Conservation (phyloP, 441 rosid species). For the Omphalea diandra region DNA sequence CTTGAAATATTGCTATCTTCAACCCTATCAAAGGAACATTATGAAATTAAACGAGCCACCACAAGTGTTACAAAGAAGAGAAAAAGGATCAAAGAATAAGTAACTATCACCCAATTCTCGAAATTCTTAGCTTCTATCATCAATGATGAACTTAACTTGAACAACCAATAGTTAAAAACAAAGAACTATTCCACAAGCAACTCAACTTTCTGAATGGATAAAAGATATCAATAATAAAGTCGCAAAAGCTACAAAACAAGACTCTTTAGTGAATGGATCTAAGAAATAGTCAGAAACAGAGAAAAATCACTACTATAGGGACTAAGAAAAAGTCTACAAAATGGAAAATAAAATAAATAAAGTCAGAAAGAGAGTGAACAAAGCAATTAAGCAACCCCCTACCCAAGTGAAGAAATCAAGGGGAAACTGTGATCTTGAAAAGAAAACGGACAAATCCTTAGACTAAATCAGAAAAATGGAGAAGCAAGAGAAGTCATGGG, state of each 20-base stretch:
- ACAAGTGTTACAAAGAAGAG: not conserved
- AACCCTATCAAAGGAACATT: not conserved
- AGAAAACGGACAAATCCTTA: not conserved
- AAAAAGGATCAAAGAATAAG: not conserved
- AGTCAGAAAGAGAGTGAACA: not conserved
- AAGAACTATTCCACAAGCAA: constrained; percentile 2
- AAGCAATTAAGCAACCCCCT: not conserved
- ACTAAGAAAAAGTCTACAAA: not conserved
- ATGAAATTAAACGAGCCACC: not conserved
- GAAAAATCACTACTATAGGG: not conserved
- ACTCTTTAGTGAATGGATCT: not conserved
- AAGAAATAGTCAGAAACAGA: not conserved
- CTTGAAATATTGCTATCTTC: not conserved
- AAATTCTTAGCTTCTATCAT: not conserved
- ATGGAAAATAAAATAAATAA: not conserved
- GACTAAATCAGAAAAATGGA: not conserved
- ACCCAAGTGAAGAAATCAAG: constrained; percentile 11
- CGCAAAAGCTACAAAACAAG: not conserved
- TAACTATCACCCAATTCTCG: not conserved
- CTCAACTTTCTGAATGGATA: not conserved
- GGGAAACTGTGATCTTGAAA: not conserved
- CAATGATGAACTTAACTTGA: not conserved
- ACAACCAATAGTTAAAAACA: not conserved
- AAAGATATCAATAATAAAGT: not conserved
- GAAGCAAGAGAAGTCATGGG: not conserved